Base-by-base conservation (phyloP, 2,329 filamentous ascomycete species). In the Epichloe brachyelytri region DNA sequence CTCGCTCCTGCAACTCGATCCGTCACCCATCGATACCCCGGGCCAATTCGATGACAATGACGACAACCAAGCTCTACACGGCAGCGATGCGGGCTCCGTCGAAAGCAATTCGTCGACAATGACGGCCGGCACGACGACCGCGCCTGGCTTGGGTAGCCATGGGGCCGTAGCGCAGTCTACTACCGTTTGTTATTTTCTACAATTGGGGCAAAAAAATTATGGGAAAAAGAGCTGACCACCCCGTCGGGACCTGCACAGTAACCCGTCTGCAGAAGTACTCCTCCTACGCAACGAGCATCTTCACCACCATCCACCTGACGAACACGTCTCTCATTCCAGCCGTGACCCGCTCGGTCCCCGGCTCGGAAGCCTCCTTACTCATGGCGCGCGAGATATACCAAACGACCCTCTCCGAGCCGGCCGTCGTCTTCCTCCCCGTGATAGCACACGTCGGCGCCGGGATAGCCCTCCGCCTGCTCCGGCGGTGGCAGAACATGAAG, bases 301-400 rank as follows among this genome's bases (percentile, higher is more conserved):
- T 91, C 70, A 77, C 84, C 36, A 74, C 80, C 33, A 75, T 93
- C 52, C 89, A 95, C 70, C 73, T 93, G 55, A 76, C 82, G 60
- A 95, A 90, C 60, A 91, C 88, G 36, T 87, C 87, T 7, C 65
- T 95, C 43, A 83, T 94, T 56, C 89, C 88, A 0, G 78, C 93
- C 38, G 59, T 83, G 47, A 88, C 86, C 40, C 79, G 76, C 52
- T 88, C 85, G 44, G 79, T 93, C 6, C 71, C 83, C 8, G 78
- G 81, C 49, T 86, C 86, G 54, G 90, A 96, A 64, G 82, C 82
- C 47, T 95, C 89, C 67, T 82, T 97, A 46, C 83, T 97, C 56
- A 86, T 95, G 66, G 90, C 89, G 30, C 82, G 91, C 54, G 90
- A 94, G 46, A 82, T 93, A 66, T 97, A 97, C 72, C 91, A 96